Conservation (phyloP, 495 filamentous ascomycete genomes). For the Penicillium waksmanii region DNA sequence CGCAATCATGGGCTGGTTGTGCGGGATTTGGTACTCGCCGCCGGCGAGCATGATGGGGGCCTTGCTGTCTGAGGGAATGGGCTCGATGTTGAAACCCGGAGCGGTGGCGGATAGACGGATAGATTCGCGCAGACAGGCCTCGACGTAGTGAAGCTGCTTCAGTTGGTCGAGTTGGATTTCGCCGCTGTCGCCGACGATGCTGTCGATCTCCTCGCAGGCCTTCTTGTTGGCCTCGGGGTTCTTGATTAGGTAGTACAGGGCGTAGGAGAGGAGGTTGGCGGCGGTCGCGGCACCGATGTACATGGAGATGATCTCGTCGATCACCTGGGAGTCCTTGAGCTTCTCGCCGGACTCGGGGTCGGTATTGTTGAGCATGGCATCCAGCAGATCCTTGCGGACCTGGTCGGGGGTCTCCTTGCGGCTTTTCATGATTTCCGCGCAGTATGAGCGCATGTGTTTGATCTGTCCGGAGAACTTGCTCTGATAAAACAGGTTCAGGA, state of each 20-base stretch:
- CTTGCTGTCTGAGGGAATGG: constrained; percentile 50
- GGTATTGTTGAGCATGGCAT: constrained; percentile 67
- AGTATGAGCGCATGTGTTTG: constrained; percentile 57
- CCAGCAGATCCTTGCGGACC: constrained; percentile 70
- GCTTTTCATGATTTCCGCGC: constrained; percentile 60
- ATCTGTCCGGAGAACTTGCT: constrained; percentile 59
- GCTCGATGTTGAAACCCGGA: constrained; percentile 62
- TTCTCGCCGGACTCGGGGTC: constrained; percentile 68
- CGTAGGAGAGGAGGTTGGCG: constrained; percentile 48
- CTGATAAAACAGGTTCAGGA: constrained; percentile 46
- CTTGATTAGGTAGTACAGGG: constrained; percentile 49
- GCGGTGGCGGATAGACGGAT: constrained; percentile 71
- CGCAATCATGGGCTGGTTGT: constrained; percentile 62
- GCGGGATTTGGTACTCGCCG: constrained; percentile 67
- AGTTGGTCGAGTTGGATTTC: constrained; percentile 57
- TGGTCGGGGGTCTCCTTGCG: constrained; percentile 47
- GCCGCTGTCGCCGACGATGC: constrained; percentile 35
- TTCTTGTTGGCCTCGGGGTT: constrained; percentile 38
- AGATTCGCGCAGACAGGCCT: constrained; percentile 72
- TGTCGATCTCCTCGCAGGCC: constrained; percentile 48
- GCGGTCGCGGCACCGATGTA: constrained; percentile 51
- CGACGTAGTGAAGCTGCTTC: constrained; percentile 65
- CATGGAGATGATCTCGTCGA: constrained; percentile 66
- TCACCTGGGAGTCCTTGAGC: constrained; percentile 62
- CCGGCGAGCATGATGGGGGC: constrained; percentile 56